A percentile compares a stretch with the other conserved stretches of the same genome.
Evolutionary conservation across 352 stramenopile species (phyloP).

Genomic region (Aphanomyces stellatus): DNA sequence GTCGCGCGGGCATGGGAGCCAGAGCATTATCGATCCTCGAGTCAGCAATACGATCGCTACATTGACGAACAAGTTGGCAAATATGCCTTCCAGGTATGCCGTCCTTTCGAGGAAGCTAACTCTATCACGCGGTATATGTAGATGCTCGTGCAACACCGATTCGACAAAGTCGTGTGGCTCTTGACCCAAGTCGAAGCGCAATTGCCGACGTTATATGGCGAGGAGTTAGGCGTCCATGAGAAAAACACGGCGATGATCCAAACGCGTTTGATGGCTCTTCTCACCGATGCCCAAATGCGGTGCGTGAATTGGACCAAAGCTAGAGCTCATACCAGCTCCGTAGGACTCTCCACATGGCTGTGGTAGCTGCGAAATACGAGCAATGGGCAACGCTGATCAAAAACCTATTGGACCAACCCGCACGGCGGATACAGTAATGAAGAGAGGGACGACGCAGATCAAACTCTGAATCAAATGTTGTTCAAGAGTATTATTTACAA

Average conservation of each 20-base stretch:
- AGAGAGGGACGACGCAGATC: neutral
- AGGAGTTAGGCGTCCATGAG: neutral
- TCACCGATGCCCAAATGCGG: neutral
- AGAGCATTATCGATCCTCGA: constrained; percentile 19
- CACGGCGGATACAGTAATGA: neutral
- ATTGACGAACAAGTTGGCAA: constrained; percentile 59
- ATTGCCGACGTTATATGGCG: neutral
- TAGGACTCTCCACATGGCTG: constrained; percentile 10
- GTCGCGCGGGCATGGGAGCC: constrained; percentile 75
- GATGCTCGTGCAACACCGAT: constrained; percentile 20
- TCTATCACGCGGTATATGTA: neutral
- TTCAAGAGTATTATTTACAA: no score
- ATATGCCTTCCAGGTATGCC: constrained; percentile 16
- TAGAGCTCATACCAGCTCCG: neutral
- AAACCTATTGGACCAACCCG: neutral
- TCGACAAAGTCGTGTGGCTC: constrained; percentile 20
- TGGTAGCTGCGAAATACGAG: constrained; percentile 9
- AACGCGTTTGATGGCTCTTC: neutral
- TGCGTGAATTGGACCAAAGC: neutral
- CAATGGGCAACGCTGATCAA: constrained; percentile 16
- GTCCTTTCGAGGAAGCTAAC: neutral
- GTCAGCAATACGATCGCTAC: constrained; percentile 18
- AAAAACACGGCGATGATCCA: constrained; percentile 11
- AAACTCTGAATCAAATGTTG: no score
- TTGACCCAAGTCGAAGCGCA: constrained; percentile 7